Evolutionary conservation across 148 eudicot species (phyloP).

Genomic region (Talinum fruticosum): DNA sequence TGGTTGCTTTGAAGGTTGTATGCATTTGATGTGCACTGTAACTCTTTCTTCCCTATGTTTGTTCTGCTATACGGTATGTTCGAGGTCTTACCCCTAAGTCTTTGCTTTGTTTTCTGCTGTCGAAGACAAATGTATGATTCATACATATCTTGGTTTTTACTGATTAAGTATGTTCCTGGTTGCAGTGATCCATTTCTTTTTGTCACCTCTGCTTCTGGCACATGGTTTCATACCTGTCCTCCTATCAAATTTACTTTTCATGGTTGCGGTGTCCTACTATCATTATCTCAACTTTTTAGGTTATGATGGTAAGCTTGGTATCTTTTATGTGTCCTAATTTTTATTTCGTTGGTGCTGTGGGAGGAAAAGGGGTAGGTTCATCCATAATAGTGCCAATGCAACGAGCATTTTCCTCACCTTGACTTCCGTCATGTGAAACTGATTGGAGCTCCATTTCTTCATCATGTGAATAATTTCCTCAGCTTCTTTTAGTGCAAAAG

Average conservation of each 20-base stretch:
- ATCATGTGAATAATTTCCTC: not conserved
- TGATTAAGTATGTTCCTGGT: conserved; percentile 19
- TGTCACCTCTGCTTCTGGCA: conserved; percentile 90
- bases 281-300: conserved; percentile 96
- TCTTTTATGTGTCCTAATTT: not conserved
- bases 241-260: conserved; percentile 89
- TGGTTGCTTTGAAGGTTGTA: conserved; percentile 66
- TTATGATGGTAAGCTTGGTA: conserved; percentile 74
- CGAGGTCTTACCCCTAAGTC: not conserved
- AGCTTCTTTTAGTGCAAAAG: not conserved
- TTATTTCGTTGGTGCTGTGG: not conserved
- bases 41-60: conserved; percentile 97
- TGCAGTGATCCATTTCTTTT: conserved; percentile 88
- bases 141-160: conserved; percentile 1
- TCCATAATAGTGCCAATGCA: not conserved
- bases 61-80: conserved; percentile 82
- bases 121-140: not conserved
- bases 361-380: not conserved
- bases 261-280: conserved; percentile 84
- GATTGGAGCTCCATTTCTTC: not conserved
- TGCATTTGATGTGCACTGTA: conserved; percentile 99
- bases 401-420: no score
- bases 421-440: no score
- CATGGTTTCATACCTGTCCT: conserved; percentile 91
- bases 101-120: not conserved